These are phyloP conservation scores for Sequoiadendron giganteum DNA, from an alignment of 75 land plant genomes.

Conservation along the genomic window DNA sequence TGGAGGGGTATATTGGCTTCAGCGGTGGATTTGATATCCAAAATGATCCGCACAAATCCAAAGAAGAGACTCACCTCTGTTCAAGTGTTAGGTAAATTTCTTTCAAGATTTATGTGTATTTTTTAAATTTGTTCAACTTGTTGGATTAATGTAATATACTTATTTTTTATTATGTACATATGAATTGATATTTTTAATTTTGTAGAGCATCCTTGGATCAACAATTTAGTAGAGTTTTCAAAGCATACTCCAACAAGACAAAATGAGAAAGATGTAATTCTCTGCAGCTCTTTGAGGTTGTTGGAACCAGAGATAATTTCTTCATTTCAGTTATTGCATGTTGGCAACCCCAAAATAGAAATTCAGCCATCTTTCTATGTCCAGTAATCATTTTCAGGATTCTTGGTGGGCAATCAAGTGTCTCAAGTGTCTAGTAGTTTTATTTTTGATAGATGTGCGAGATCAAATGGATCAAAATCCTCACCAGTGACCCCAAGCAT, in stretches of 20 bases:
- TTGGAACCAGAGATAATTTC: neutral
- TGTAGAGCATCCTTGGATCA: slow-evolving; percentile 56
- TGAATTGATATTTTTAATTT: neutral
- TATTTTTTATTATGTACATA: neutral
- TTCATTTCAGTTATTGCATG: slow-evolving; percentile 17
- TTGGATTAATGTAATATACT: neutral
- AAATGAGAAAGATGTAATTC: neutral
- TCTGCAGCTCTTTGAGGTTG: neutral
- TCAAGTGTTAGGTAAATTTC: slow-evolving; percentile 56
- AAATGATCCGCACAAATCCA: slow-evolving; percentile 70
- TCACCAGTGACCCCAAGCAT: slow-evolving; percentile 22
- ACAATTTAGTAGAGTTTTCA: neutral
- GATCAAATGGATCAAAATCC: slow-evolving; percentile 19
- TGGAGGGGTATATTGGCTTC: slow-evolving; percentile 48
- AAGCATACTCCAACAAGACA: neutral
- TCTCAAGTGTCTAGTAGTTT: neutral
- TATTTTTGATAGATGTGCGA: slow-evolving; percentile 17
- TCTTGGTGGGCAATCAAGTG: slow-evolving; percentile 19
- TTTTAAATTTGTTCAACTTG: neutral
- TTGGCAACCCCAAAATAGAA: slow-evolving; percentile 13
- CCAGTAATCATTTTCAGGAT: slow-evolving; percentile 53
- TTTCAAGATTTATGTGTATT: neutral
- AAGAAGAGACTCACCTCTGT: slow-evolving; percentile 53
- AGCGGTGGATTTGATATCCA: slow-evolving; percentile 52
- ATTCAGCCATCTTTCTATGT: slow-evolving; percentile 35